Base-by-base conservation (phyloP, 2,329 filamentous ascomycete species). In the Cylindrodendrum hubeiense region DNA sequence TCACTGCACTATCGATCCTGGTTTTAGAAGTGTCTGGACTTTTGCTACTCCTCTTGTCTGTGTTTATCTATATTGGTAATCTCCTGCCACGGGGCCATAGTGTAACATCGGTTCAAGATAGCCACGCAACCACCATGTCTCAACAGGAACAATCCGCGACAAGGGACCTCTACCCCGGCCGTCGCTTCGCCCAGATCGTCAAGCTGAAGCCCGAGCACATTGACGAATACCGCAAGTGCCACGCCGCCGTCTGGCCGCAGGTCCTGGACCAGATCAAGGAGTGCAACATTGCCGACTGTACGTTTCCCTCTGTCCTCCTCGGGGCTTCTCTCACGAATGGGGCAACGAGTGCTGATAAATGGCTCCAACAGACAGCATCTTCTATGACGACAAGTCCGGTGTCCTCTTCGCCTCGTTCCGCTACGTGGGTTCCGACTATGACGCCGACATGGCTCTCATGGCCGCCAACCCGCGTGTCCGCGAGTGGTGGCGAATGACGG, bases 401-500 rank as follows among this genome's bases (percentile, higher is more conserved):
- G 90, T 90, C 44, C 84, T 95, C 2, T 95, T 95, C 75, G 91
- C 91, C 0, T 89, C 83, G 24, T 93, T 94, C 83, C 94, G 93
- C 77, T 95, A 95, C 73, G 83, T 91, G n/a, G 93, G 93, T 0
- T 86, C 86, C 65, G 86, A 93, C 68, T 94, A 88, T 65, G 89
- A 87, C 3, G 90, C 84, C 10, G 93, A 95, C 75, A 95, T 95
- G 93, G 86, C 88, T 78, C 85, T 83, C 66, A 94, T 95, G 92
- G 84, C 86, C 1, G 88, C 88, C 62, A 93, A 94, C 71, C 86
- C 88, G 1, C 90, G 90, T 74, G 91, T 95, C 34, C 86, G 88
- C 60, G 89, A 92, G 77, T 95, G 93, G 93, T 95, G 92, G 92
- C 82, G 82, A 63, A 91, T 95, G 89, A 95, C 93, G 53, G 93